phyloP scores from a whole-genome alignment of 495 filamentous ascomycete genomes.

The Aspergillus nidulans region DNA sequence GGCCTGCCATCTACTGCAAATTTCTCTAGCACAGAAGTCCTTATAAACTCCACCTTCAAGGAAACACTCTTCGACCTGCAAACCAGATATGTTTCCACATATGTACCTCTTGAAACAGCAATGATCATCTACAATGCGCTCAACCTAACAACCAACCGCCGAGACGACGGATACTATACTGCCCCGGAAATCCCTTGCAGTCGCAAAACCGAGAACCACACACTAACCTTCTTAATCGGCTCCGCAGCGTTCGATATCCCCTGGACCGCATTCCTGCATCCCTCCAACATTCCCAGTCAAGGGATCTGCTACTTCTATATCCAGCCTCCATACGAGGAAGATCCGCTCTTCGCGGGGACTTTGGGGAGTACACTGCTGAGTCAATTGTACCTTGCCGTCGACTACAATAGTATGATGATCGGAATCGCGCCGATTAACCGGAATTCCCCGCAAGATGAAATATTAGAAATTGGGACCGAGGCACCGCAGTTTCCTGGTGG shows the following conservation, averaged over 20 bases:
- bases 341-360: neutral
- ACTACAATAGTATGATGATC: conserved; percentile 8
- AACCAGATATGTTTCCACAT: conserved; percentile 1
- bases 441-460: neutral
- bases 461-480: conserved; percentile 1
- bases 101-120: neutral
- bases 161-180: neutral
- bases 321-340: neutral
- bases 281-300: neutral
- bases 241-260: neutral
- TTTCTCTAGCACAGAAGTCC: neutral
- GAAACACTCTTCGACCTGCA: neutral
- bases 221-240: conserved; percentile 5
- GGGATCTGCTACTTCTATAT: neutral
- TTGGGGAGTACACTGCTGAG: neutral
- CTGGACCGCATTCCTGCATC: conserved; percentile 1
- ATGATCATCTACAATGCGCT: conserved; percentile 4
- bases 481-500: conserved; percentile 2
- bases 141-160: neutral
- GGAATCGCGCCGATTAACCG: conserved; percentile 1
- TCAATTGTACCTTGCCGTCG: conserved; percentile 4
- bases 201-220: conserved; percentile 7
- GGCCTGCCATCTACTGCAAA: neutral
- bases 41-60: conserved; percentile 1
- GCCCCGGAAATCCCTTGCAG: conserved; percentile 1